A percentile compares a stretch with the other conserved stretches of the same genome.
These are phyloP conservation scores for Podaxis sp. DNA, from an alignment of 768 basidiomycete genomes.

Conservation along the genomic window DNA sequence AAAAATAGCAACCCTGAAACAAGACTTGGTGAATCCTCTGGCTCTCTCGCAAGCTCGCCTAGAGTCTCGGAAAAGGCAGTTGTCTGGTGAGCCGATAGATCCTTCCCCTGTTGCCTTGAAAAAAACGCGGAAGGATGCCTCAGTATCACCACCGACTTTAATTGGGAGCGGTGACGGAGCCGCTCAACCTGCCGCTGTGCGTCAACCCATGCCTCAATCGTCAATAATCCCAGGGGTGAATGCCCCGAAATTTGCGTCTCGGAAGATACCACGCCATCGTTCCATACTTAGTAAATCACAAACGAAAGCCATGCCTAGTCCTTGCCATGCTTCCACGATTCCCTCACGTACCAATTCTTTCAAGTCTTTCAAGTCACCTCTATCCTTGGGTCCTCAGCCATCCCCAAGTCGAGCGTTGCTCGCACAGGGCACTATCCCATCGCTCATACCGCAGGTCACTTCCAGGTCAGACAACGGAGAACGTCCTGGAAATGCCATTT, in stretches of 20 bases:
- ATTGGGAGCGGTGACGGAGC: neutral
- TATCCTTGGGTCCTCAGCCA: neutral
- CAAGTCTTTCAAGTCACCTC: neutral
- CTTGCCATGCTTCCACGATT: neutral
- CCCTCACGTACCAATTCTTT: neutral
- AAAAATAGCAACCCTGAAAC: neutral
- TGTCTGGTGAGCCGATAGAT: neutral
- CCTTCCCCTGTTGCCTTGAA: neutral
- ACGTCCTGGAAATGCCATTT: no score
- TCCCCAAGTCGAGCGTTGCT: neutral
- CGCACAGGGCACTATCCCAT: neutral
- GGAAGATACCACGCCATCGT: neutral
- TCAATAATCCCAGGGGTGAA: neutral
- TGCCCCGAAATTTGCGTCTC: neutral
- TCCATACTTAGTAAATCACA: neutral
- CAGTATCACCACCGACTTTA: neutral
- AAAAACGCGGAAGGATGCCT: neutral
- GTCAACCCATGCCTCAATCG: neutral
- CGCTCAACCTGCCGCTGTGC: neutral
- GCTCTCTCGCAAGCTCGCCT: neutral
- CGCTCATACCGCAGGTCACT: neutral
- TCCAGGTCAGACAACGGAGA: neutral
- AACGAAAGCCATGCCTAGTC: neutral
- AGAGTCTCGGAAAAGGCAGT: constrained; percentile 3
- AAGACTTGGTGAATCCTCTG: neutral